A percentile compares a stretch with the other conserved stretches of the same genome.
These are phyloP conservation scores for Talaromyces rugulosus DNA, from an alignment of 2,329 filamentous ascomycete species.

Conservation along the genomic window DNA sequence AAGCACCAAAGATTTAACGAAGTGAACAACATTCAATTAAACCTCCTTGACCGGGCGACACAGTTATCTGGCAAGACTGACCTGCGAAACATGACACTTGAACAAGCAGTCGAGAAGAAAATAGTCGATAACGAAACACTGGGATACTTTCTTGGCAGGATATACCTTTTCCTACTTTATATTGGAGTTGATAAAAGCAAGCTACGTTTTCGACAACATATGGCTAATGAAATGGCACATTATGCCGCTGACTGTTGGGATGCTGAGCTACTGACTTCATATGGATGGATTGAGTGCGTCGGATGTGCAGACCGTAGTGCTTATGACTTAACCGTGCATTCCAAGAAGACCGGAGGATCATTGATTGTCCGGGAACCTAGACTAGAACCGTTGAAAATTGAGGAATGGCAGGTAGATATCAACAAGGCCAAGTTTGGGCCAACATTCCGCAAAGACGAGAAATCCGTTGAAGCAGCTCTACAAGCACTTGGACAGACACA, in stretches of 20 bases:
- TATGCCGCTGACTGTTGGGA: slow-evolving; percentile 91
- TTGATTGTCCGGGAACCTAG: slow-evolving; percentile 74
- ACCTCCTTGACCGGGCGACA: slow-evolving; percentile 76
- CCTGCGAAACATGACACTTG: slow-evolving; percentile 69
- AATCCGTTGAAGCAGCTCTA: slow-evolving; percentile 77
- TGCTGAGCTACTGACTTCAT: slow-evolving; percentile 74
- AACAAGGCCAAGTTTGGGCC: slow-evolving; percentile 96
- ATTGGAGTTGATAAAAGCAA: slow-evolving; percentile 84
- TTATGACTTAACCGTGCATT: slow-evolving; percentile 78
- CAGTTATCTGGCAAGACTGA: slow-evolving; percentile 83
- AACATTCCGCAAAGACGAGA: slow-evolving; percentile 90
- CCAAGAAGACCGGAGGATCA: slow-evolving; percentile 73
- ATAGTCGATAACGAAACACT: slow-evolving; percentile 96
- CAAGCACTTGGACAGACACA: slow-evolving; percentile 72
- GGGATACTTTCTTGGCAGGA: slow-evolving; percentile 93
- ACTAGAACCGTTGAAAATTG: slow-evolving; percentile 70
- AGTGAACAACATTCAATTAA: slow-evolving; percentile 75
- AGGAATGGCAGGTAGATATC: slow-evolving; percentile 82
- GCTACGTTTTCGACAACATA: slow-evolving; percentile 89
- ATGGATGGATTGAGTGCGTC: slow-evolving; percentile 88
- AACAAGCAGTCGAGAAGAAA: slow-evolving; percentile 75
- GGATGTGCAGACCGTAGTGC: slow-evolving; percentile 83
- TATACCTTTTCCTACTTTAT: slow-evolving; percentile 82
- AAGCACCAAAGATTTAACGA: slow-evolving; percentile 85
- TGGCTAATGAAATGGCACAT: slow-evolving; percentile 74